Evolutionary conservation across 208 protist species (phyloP).

Genomic region (Leishmania martiniquensis): DNA sequence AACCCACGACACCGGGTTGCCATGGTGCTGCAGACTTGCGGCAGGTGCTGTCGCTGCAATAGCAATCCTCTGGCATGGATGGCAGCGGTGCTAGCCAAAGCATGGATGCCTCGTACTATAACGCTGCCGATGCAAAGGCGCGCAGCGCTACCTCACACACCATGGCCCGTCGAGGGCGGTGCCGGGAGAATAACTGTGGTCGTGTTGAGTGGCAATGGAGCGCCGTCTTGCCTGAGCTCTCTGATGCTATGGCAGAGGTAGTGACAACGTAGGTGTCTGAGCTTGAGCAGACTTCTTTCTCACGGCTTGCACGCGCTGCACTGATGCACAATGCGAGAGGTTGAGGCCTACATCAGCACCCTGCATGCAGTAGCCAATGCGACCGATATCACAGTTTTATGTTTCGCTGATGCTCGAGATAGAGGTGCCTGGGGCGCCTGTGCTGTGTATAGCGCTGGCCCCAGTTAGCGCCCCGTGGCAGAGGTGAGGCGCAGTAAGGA

Average conservation of each 20-base stretch:
- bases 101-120: not conserved
- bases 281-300: conserved; percentile 27
- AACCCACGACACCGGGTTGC: not conserved
- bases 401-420: conserved; percentile 51
- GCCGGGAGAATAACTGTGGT: conserved; percentile 50
- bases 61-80: not conserved
- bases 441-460: conserved; percentile 50
- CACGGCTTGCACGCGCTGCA: conserved; percentile 39
- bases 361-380: conserved; percentile 54
- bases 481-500: conserved; percentile 43
- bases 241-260: conserved; percentile 32
- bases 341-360: conserved; percentile 44
- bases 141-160: conserved; percentile 34
- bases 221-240: conserved; percentile 34
- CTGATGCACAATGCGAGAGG: conserved; percentile 48
- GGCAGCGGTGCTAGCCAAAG: not conserved
- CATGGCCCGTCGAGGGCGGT: conserved; percentile 48
- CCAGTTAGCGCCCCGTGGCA: conserved; percentile 43
- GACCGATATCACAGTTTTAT: conserved; percentile 41
- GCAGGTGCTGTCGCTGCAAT: no score
- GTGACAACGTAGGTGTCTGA: conserved; percentile 51
- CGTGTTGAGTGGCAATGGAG: conserved; percentile 52
- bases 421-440: conserved; percentile 45
- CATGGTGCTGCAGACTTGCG: not conserved
- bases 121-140: not conserved